A percentile compares a stretch with the other conserved stretches of the same genome.
Conservation (phyloP, 306 rosid species). For the Cucurbita ficifolia region DNA sequence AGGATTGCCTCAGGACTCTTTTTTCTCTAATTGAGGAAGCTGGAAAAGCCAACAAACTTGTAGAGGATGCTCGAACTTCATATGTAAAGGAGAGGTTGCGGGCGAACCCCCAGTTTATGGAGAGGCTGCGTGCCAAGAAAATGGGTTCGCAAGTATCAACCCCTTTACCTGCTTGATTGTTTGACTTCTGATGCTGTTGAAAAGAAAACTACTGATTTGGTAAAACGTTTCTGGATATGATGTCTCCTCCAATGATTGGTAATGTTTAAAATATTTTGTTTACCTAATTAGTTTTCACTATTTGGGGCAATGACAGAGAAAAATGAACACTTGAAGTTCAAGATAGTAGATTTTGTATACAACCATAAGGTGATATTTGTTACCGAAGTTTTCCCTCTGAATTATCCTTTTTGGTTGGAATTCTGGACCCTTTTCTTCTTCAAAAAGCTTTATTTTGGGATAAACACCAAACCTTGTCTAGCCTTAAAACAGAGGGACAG, state of each 20-base stretch:
- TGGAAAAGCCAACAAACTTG: constrained; percentile 76
- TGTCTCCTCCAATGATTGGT: not conserved
- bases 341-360: not conserved
- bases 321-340: not conserved
- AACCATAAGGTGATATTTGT: not conserved
- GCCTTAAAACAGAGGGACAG: not conserved
- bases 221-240: not conserved
- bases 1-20: constrained; percentile 89
- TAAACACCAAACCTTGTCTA: not conserved
- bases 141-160: constrained; percentile 28
- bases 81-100: constrained; percentile 69
- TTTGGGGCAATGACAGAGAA: not conserved
- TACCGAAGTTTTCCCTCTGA: not conserved
- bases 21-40: constrained; percentile 83
- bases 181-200: not conserved
- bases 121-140: constrained; percentile 55
- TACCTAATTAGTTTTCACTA: not conserved
- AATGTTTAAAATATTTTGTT: not conserved
- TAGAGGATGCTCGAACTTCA: constrained; percentile 51
- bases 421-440: not conserved
- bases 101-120: constrained; percentile 72
- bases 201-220: not conserved
- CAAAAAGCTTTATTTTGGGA: not conserved
- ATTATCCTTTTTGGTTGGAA: not conserved
- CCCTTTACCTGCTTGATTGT: constrained; percentile 26